Conservation (phyloP, 2,329 filamentous ascomycete species). For the Verticillium nonalfalfae region DNA sequence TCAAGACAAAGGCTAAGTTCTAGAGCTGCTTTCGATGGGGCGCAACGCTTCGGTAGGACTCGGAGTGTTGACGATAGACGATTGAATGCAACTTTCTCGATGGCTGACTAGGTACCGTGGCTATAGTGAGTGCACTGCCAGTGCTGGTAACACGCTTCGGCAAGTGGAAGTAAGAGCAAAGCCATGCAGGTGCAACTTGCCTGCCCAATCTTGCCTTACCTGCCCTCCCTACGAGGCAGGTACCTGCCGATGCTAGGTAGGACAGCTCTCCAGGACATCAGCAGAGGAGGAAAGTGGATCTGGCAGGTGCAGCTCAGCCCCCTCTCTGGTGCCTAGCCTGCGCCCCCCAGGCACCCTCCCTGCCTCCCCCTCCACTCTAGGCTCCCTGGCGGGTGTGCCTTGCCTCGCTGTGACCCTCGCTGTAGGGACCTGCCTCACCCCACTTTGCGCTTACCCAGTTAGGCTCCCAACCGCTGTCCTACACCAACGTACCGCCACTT, state of each 20-base stretch:
- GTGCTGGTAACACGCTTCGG: neutral
- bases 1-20: slow-evolving; percentile 17
- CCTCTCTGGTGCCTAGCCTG: neutral
- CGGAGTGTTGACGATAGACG: neutral
- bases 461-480: too few species aligned
- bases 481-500: neutral
- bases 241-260: neutral
- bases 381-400: neutral
- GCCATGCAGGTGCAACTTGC: too few species aligned
- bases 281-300: neutral
- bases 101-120: neutral
- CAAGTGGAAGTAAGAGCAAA: neutral
- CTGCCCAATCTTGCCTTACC: too few species aligned
- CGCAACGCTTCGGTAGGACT: neutral
- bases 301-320: neutral
- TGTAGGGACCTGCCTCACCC: too few species aligned
- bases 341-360: neutral
- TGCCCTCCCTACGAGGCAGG: too few species aligned
- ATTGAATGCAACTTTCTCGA: neutral
- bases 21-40: neutral
- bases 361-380: neutral
- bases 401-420: neutral
- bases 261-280: neutral
- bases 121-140: neutral
- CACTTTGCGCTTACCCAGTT: too few species aligned